These are phyloP conservation scores for Aspergillus viridinutans DNA, from an alignment of 2,329 filamentous ascomycete genomes.

Conservation along the genomic window DNA sequence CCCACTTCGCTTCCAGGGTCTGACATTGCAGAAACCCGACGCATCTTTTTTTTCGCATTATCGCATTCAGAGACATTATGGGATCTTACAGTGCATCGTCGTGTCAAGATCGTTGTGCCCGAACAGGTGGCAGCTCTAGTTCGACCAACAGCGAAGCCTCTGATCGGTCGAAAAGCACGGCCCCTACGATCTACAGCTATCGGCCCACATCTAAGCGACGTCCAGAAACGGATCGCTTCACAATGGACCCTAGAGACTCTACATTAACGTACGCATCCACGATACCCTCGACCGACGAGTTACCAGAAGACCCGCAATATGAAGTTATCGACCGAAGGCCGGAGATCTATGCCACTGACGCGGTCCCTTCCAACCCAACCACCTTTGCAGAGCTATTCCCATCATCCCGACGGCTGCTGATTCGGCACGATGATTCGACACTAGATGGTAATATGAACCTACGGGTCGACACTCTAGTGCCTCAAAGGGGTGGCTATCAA, in stretches of 20 bases:
- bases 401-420: constrained; percentile 71
- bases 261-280: constrained; percentile 78
- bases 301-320: constrained; percentile 48
- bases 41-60: neutral
- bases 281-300: constrained; percentile 57
- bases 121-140: constrained; percentile 30
- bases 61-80: constrained; percentile 20
- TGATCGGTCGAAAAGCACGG: constrained; percentile 37
- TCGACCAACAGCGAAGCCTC: constrained; percentile 37
- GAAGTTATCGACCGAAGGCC: constrained; percentile 48
- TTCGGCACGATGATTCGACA: constrained; percentile 87
- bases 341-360: constrained; percentile 60
- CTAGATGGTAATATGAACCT: constrained; percentile 96
- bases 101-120: constrained; percentile 19
- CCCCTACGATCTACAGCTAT: constrained; percentile 36
- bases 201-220: constrained; percentile 23
- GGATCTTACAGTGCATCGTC: constrained; percentile 23
- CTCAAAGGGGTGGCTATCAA: constrained; percentile 52
- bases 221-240: constrained; percentile 13
- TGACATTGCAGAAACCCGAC: neutral
- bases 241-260: constrained; percentile 50
- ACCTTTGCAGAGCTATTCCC: constrained; percentile 86
- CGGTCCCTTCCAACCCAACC: constrained; percentile 71
- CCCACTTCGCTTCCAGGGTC: constrained; percentile 1
- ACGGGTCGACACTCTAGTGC: constrained; percentile 73